These are phyloP conservation scores for Oxytropis ochrocephala DNA, from an alignment of 306 rosid species.

Conservation along the genomic window DNA sequence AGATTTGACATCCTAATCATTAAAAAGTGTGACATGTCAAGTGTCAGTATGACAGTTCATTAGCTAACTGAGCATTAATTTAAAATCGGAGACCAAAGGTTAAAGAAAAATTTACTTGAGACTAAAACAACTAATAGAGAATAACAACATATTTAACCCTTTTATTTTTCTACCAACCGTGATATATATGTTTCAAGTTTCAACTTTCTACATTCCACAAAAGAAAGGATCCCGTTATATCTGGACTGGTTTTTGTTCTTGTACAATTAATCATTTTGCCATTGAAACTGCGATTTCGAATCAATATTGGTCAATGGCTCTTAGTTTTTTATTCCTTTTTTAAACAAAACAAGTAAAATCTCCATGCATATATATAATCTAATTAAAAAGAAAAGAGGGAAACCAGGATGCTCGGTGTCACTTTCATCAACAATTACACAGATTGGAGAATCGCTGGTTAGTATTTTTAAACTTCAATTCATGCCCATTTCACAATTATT, in stretches of 20 bases:
- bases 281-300: neutral
- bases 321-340: neutral
- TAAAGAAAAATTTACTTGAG: too few species aligned
- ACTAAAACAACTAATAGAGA: too few species aligned
- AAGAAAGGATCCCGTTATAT: neutral
- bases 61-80: too few species aligned
- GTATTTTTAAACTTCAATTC: conserved; percentile 2
- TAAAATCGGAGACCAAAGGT: too few species aligned
- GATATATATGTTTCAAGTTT: too few species aligned
- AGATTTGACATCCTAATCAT: too few species aligned
- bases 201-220: too few species aligned
- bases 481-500: conserved; percentile 5
- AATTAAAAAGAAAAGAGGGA: conserved; percentile 3
- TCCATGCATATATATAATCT: conserved; percentile 5
- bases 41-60: too few species aligned
- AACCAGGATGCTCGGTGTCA: neutral
- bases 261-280: neutral
- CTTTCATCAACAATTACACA: conserved; percentile 11
- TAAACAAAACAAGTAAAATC: conserved; percentile 2
- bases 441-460: conserved; percentile 18
- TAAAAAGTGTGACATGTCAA: too few species aligned
- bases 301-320: neutral
- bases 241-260: neutral
- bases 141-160: too few species aligned
- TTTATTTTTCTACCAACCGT: too few species aligned